Evolutionary conservation across 2,329 filamentous ascomycete species (phyloP).

Genomic region (Escovopsis sp.): DNA sequence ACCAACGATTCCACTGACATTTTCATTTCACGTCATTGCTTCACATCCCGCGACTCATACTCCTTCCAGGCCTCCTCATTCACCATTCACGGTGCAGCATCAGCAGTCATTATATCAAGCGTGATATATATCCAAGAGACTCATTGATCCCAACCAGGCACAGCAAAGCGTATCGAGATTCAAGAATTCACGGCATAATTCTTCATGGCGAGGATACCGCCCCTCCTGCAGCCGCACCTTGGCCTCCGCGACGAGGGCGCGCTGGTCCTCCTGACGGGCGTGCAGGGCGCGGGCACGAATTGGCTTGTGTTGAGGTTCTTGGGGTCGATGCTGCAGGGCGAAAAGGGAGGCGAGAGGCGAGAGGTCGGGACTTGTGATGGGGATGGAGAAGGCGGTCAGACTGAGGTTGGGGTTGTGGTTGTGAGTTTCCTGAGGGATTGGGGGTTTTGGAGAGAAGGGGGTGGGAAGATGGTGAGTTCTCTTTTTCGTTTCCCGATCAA

Average conservation of each 20-base stretch:
- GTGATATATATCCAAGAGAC: too few species aligned
- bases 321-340: constrained; percentile 25
- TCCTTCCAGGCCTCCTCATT: too few species aligned
- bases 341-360: constrained; percentile 8
- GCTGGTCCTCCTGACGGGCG: constrained; percentile 52
- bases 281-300: constrained; percentile 49
- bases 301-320: constrained; percentile 49
- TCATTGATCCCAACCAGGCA: too few species aligned
- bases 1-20: constrained; percentile 1
- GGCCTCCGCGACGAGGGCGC: constrained; percentile 40
- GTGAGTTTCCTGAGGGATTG: constrained; percentile 72
- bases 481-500: not conserved
- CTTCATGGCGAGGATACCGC: constrained; percentile 39
- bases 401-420: constrained; percentile 46
- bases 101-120: too few species aligned
- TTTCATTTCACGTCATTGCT: not conserved
- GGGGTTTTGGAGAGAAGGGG: constrained; percentile 63
- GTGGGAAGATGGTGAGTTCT: constrained; percentile 44
- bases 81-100: too few species aligned
- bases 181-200: too few species aligned
- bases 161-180: too few species aligned
- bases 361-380: constrained; percentile 6
- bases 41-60: too few species aligned
- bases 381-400: constrained; percentile 9
- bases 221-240: constrained; percentile 51